These are phyloP conservation scores for Monilinia fructigena DNA, from an alignment of 2,329 filamentous ascomycete genomes.

Conservation along the genomic window DNA sequence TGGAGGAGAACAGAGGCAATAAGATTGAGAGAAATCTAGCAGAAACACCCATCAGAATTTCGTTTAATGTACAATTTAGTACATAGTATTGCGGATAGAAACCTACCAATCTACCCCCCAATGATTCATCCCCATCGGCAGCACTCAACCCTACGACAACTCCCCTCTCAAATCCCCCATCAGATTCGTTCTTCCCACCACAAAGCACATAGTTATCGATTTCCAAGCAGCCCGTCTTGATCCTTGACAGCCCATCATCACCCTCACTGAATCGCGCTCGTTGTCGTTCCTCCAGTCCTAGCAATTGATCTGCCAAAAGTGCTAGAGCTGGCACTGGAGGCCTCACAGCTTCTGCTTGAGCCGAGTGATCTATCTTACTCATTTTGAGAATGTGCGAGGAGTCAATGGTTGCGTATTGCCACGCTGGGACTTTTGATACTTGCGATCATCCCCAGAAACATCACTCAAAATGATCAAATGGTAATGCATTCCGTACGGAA, in stretches of 20 bases:
- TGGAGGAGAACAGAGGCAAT: conserved; percentile 32
- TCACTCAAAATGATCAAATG: not conserved
- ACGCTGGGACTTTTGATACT: not conserved
- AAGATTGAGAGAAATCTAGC: conserved; percentile 36
- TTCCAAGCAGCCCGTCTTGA: conserved; percentile 34
- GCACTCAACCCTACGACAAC: conserved; percentile 37
- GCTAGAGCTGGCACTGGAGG: conserved; percentile 28
- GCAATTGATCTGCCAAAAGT: conserved; percentile 33
- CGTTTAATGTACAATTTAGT: not conserved
- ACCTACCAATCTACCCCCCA: conserved; percentile 37
- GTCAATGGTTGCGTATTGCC: not conserved
- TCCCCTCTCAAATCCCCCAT: conserved; percentile 29
- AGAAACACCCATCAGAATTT: conserved; percentile 3
- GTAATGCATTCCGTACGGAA: not conserved
- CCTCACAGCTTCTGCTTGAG: conserved; percentile 32
- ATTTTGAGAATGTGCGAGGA: conserved; percentile 22
- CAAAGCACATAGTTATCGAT: conserved; percentile 31
- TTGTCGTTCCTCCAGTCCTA: conserved; percentile 33
- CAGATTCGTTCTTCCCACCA: conserved; percentile 25
- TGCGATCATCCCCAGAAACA: not conserved
- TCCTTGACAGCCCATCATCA: conserved; percentile 10
- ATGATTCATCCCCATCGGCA: conserved; percentile 34
- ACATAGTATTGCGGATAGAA: conserved; percentile 21
- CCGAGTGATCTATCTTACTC: conserved; percentile 26
- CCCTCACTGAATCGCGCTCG: conserved; percentile 27